Evolutionary conservation across 495 filamentous ascomycete species (phyloP), one percentile per base, ranked within the genome.

Genomic region (Penicillium coprophilum): DNA sequence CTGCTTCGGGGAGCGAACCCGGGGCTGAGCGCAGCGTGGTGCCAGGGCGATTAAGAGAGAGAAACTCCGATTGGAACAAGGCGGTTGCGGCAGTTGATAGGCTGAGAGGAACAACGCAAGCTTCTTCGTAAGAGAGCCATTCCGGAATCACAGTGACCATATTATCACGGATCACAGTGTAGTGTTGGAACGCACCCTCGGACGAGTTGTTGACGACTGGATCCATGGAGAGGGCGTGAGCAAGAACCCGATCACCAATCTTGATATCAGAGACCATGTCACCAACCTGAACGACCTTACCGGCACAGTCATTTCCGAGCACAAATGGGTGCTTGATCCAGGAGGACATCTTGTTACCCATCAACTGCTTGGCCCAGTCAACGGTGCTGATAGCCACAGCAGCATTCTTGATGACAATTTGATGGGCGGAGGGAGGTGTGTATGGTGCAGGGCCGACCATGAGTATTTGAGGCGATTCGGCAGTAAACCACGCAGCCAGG

Each of bases 261-360:
- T 62, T 59, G 45, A 61, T 60, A 8, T 45, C 31, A 23, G 23
- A 57, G 6, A 63, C 60, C 1, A 20, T 64, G 1, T 64, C 46
- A 11, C 85, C 85, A 30, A 85, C 71, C 21, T 74, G 77, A 8
- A 66, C 71, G 5, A 87, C 71, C 5, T 72, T 67, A 27, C 86
- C 85, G 2, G 82, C 76, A 11, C 81, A 64, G 57, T 89, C 85
- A 39, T 58, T 59, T 32, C 85, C 85, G 4, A 85, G 60, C 31
- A 84, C 65, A 27, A 63, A 62, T 0, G 83, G 83, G 50, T 76
- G 85, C 7, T 67, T 68, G 3, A 67, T 45, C 31, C 64, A 62
- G 6, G 68, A 15, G 39, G 61, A 60, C 34, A 67, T 20, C 6
- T 45, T 20, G 3, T 48, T 23, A 3, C 63, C 64, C 10, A 58